Base-by-base conservation (phyloP, 805 yeast species). In the Zygoascus ofunaensis region DNA sequence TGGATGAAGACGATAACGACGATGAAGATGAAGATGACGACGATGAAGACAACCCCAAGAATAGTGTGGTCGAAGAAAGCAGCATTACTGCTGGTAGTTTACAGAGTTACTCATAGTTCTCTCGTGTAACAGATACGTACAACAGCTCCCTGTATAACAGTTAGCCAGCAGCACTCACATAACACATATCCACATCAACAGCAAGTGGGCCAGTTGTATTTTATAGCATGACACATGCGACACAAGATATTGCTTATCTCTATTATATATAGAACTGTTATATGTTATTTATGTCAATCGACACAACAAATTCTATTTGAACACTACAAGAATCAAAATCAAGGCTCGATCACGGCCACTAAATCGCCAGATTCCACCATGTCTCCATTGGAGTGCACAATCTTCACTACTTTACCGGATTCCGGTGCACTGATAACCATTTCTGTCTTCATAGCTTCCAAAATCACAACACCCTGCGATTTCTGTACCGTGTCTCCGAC, bases 371-470 rank as follows among this genome's bases (percentile, higher is more conserved):
- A 87, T 48, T 90, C 97, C 34, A 90, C 94, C 83, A 92, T 85
- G 58, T 90, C 96, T 57, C 97, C 97, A 58, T 87, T 86, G 44
- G 73, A 71, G 62, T 87, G 95, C 19, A 70, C 68, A 41, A 64
- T 55, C 50, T 60, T 60, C 39, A 57, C 57, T 2, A 64, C 56
- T 44, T 50, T 61, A 26, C 68, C 68, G 5, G 37, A 46, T 4
- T 48, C 54, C 1, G 94, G 73, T 18, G 97, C 78, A 44, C 65
- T 70, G 30, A 90, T 94, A 41, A 78, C 75, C 97, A 90, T 90
- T 66, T 90, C 98, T 0, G 97, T 92, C 72, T 90, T 90, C 98
- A 90, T 90, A 44, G 98, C 97, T 65, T 90, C 98, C 43, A 90
- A 85, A 34, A 92, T 87, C 52, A 90, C 75, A 49, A 90, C 70